Base-by-base conservation (phyloP, 148 eudicot species). In the Tetragonia tetragonoides region DNA sequence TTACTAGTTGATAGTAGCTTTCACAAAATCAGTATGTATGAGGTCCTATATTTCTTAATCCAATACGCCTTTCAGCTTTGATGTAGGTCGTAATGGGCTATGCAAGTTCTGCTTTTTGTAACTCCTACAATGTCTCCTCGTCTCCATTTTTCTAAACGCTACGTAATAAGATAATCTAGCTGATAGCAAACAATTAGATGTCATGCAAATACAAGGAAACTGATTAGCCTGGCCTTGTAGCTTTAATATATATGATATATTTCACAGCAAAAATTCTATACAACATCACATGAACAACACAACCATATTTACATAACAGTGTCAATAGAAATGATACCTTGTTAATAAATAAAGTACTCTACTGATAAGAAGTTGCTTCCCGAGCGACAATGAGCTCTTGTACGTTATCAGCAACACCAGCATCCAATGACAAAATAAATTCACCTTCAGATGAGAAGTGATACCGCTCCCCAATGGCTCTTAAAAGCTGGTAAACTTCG, bases 401-500 rank as follows among this genome's bases (percentile, higher is more conserved):
- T 10, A 85, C 65, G n/a, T 69, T 68, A 77, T 78, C 88, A 38
- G 67, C 85, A 79, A 44, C 77, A 34, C 75, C 81, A 37, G 46
- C 42, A 28, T 87, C 85, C 9, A 83, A 51, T 41, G 82, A 77
- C 86, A 87, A 68, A 82, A 84, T 72, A 66, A 89, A 59, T 18
- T 86, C 92, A 81, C 81, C 89, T 59, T 86, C 90, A 10, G 78
- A 64, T 6, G 91, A 83, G 70, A 90, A 90, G 68, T 87, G 80
- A 78, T 90, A 90, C 66, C 80, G 75, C 83, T 88, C 79, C 37
- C 94, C 94, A 61, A 90, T 83, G 70, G 94, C 90, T 78, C 91
- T 85, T 65, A 90, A 71, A 75, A 90, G 84, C 84, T 88, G 94
- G 79, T 88, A 88, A 64, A 88, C 90, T 76, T 88, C 94, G 70